Conservation (phyloP, 1,139 yeast species). For the Suhomyces bolitotheri region DNA sequence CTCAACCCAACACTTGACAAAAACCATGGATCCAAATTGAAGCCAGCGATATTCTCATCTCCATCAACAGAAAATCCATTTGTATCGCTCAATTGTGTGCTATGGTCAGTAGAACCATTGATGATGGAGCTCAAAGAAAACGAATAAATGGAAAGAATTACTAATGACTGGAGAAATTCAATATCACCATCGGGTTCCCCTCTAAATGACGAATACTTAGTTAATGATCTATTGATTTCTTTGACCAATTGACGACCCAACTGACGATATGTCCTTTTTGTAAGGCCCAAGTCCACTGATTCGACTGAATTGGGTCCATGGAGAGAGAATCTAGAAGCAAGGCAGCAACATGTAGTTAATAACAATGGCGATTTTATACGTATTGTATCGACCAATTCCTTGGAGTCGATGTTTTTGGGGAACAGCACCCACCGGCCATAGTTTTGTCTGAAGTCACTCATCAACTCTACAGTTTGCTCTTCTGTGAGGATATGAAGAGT, state of each 20-base stretch:
- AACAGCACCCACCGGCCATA: conserved; percentile 81
- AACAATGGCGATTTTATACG: conserved; percentile 59
- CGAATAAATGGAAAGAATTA: conserved; percentile 61
- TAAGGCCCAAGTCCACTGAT: conserved; percentile 23
- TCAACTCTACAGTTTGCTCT: conserved; percentile 49
- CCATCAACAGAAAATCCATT: conserved; percentile 3
- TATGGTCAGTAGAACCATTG: conserved; percentile 4
- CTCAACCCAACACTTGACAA: conserved; percentile 59
- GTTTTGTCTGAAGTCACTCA: conserved; percentile 61
- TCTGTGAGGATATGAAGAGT: conserved; percentile 50
- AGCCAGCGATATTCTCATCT: conserved; percentile 14
- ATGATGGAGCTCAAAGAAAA: conserved; percentile 53
- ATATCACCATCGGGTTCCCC: conserved; percentile 34
- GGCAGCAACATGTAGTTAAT: conserved; percentile 63
- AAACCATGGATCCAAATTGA: conserved; percentile 60
- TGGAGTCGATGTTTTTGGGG: conserved; percentile 55
- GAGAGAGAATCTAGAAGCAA: conserved; percentile 54
- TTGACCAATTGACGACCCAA: conserved; percentile 31
- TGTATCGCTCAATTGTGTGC: no score
- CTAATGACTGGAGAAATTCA: conserved; percentile 67
- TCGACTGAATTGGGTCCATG: conserved; percentile 22
- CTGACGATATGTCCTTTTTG: conserved; percentile 25
- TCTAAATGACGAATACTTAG: conserved; percentile 28
- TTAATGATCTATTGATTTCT: conserved; percentile 49
- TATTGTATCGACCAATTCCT: conserved; percentile 52